phyloP scores from a whole-genome alignment of 495 filamentous ascomycete genomes.

The Astrocystis sublimbata region DNA sequence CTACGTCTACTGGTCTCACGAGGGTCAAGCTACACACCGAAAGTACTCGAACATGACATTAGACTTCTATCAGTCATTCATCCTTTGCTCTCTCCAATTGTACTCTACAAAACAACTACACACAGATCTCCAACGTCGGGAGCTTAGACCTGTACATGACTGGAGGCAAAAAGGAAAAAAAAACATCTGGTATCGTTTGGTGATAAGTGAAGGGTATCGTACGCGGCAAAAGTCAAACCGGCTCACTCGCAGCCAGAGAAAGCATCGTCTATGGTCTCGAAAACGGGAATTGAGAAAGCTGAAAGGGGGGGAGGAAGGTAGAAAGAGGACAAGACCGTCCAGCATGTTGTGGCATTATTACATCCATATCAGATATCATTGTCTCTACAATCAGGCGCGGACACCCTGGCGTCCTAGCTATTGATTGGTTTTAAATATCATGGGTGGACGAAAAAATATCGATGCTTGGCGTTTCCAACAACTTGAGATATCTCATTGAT shows the following conservation, averaged over 20 bases:
- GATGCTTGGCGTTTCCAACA: slow-evolving; percentile 23
- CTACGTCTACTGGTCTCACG: too few relatives aligned
- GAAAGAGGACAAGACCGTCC: too few relatives aligned
- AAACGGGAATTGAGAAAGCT: background rate
- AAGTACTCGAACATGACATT: too few relatives aligned
- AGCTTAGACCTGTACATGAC: background rate
- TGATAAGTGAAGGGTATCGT: slow-evolving; percentile 13
- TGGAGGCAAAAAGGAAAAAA: background rate
- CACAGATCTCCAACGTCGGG: background rate
- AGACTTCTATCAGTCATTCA: too few relatives aligned
- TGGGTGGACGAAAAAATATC: background rate
- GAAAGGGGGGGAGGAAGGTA: background rate
- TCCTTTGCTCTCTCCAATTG: background rate
- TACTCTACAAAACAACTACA: background rate
- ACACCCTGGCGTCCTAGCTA: too few relatives aligned
- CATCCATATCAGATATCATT: too few relatives aligned
- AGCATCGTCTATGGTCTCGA: background rate
- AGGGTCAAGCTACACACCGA: too few relatives aligned
- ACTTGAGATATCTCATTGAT: slow-evolving; percentile 33
- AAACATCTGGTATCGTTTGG: background rate
- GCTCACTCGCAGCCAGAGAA: too few relatives aligned
- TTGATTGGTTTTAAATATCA: too few relatives aligned
- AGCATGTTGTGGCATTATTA: too few relatives aligned
- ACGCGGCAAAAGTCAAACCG: slow-evolving; percentile 1
- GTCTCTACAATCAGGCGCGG: too few relatives aligned